Conservation (phyloP, 2,329 filamentous ascomycete genomes). For the Penicillium sp. region DNA sequence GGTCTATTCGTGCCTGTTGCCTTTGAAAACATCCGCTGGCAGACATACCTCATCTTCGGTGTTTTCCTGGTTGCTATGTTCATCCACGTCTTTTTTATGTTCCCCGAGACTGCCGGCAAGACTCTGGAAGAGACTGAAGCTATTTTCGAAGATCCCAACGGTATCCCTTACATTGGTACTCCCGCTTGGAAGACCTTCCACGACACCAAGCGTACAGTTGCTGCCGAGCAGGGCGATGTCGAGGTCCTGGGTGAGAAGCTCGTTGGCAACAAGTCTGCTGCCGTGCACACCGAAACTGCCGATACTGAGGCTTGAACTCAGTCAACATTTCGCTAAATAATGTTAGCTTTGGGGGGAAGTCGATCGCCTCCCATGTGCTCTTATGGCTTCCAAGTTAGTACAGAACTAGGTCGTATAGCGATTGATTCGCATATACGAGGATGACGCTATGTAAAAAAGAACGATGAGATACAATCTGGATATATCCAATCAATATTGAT, state of each 20-base stretch:
- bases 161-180: slow-evolving; percentile 41
- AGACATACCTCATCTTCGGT: slow-evolving; percentile 75
- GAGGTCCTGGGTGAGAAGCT: slow-evolving; percentile 35
- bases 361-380: not conserved
- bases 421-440: slow-evolving; percentile 1
- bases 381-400: not conserved
- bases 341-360: not conserved
- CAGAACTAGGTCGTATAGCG: too few relatives aligned
- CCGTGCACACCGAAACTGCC: slow-evolving; percentile 15
- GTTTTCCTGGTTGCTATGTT: slow-evolving; percentile 71
- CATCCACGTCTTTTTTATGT: slow-evolving; percentile 65
- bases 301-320: not conserved
- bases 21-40: slow-evolving; percentile 59
- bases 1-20: slow-evolving; percentile 62
- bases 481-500: not conserved
- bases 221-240: slow-evolving; percentile 35
- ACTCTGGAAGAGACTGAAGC: slow-evolving; percentile 77
- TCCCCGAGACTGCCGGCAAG: slow-evolving; percentile 57
- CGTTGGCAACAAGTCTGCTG: slow-evolving; percentile 16
- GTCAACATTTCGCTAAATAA: not conserved
- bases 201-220: slow-evolving; percentile 31
- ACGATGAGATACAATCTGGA: not conserved
- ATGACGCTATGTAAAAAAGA: slow-evolving; percentile 11
- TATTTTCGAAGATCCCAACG: slow-evolving; percentile 60
- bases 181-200: slow-evolving; percentile 45